Conservation (phyloP, 2,329 filamentous ascomycete genomes). For the Penicillium sp. region DNA sequence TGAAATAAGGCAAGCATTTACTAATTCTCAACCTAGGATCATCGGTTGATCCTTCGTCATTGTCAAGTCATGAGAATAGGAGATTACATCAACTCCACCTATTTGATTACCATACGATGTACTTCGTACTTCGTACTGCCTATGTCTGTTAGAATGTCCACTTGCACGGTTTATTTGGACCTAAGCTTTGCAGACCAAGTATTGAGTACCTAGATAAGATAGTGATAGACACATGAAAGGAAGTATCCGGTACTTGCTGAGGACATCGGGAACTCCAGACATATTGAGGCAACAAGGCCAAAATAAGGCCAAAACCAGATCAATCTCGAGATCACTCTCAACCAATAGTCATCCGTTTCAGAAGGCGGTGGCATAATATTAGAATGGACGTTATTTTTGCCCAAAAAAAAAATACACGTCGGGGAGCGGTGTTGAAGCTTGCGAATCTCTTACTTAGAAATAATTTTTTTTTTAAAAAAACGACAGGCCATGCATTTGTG, state of each 20-base stretch:
- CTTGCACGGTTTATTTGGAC: neutral
- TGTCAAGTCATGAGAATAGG: neutral
- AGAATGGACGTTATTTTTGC: slow-evolving; percentile 1
- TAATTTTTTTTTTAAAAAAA: neutral
- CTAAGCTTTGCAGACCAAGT: neutral
- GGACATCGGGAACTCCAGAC: neutral
- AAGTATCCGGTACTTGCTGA: neutral
- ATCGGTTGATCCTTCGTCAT: slow-evolving; percentile 2
- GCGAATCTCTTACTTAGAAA: neutral
- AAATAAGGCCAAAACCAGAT: neutral
- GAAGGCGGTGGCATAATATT: slow-evolving; percentile 11
- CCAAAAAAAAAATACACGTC: neutral
- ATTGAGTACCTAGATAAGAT: neutral
- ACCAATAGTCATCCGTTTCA: neutral
- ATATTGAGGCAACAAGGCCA: neutral
- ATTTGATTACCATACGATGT: too few relatives aligned
- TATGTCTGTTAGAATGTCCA: too few relatives aligned
- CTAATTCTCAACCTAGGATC: neutral
- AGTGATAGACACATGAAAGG: neutral
- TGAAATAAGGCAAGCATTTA: neutral
- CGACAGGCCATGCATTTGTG: slow-evolving; percentile 1
- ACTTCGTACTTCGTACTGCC: too few relatives aligned
- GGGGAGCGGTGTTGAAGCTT: neutral
- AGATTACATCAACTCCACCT: neutral
- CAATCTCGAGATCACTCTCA: neutral